Base-by-base conservation (phyloP, 2,329 filamentous ascomycete genomes). In the Pseudogymnoascus sp. region DNA sequence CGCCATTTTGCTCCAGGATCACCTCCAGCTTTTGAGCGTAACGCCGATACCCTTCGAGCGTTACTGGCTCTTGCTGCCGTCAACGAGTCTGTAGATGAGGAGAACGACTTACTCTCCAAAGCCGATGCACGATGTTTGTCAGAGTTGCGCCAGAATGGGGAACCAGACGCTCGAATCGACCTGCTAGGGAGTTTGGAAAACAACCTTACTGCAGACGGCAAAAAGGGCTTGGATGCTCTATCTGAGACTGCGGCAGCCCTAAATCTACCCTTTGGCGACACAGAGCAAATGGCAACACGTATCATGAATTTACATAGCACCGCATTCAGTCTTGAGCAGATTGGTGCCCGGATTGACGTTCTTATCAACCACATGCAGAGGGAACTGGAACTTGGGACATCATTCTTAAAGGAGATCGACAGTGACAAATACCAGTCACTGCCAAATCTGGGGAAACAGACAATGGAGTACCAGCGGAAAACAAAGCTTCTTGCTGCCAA, bases 21-120 rank as follows among this genome's bases (percentile, higher is more conserved):
- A 0, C 77, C 87, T 0, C 92, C 91, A 0, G 73, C 80, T 0
- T 96, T 96, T 74, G 93, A 97, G 77, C 87, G 91, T 70, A 97
- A 94, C 72, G 82, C 88, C 31, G 89, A 93, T 53, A 97, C 92
- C 0, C 80, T 96, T 60, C 87, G 85, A 67, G 85, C 82, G 1
- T 80, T 96, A 3, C 81, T 95, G 7, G 83, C 87, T 25, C 80
- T 96, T 6, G 89, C 89, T 18, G 80, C 86, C 10, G 79, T 86
- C 44, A 96, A 94, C 72, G 92, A 96, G 71, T 77, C 83, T 11
- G 89, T 89, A 5, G 89, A 92, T 67, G 89, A 92, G 69, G 86
- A 90, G 68, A 79, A 81, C 14, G 77, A 78, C 2, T 74, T 87
- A 1, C 70, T 90, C 8, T 77, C 82, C 28, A 77, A 78, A 18